Base-by-base conservation (phyloP, 1,284 basidiomycete genomes). In the Moesziomyces sp. region DNA sequence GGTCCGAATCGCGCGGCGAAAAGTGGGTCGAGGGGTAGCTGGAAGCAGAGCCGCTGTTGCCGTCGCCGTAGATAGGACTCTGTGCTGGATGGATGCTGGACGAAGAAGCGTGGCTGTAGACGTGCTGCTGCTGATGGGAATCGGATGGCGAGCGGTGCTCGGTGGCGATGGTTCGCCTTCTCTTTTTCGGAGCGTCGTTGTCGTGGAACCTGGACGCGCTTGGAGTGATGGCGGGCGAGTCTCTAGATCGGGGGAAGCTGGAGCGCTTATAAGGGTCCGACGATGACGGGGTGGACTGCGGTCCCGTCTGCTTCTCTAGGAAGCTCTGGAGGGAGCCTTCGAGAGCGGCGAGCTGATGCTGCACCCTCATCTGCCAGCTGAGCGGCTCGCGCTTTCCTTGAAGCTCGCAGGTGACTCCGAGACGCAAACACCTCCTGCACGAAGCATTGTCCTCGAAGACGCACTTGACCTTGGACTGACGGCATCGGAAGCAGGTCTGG, bases 301-400 rank as follows among this genome's bases (percentile, higher is more conserved):
- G 46, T 6, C 46, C 44, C 48, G 38, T 50, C 47, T 69, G 66
- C 47, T 63, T 69, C 28, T 69, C 59, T 6, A 69, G 5, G 21
- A 69, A 62, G 34, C 38, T 63, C 48, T 69, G 66, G 24, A 69
- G 38, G 13, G 51, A 51, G 3, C 66, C 66, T 30, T 69, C 66
- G 24, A 69, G 35, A 0, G 66, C 59, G 3, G 66, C 66, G 11
- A 69, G 45, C 45, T 69, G 66, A 52, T 69, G 54, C 26, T 69
- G 66, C 3, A 69, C 66, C n/a, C 55, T 24, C 66, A 59, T 69
- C 56, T 69, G 66, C 66, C 66, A 69, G 30, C 66, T 69, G 18
- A 69, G 34, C 30, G 66, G 55, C n/a, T 69, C 59, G 23, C 59
- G 58, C 26, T 63, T 62, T 21, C 59, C 66, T 46, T 69, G 66